A percentile compares a stretch with the other conserved stretches of the same genome.
Evolutionary conservation across 2,329 filamentous ascomycete species (phyloP).

Genomic region (Aspergillus pseudoviridinutans): DNA sequence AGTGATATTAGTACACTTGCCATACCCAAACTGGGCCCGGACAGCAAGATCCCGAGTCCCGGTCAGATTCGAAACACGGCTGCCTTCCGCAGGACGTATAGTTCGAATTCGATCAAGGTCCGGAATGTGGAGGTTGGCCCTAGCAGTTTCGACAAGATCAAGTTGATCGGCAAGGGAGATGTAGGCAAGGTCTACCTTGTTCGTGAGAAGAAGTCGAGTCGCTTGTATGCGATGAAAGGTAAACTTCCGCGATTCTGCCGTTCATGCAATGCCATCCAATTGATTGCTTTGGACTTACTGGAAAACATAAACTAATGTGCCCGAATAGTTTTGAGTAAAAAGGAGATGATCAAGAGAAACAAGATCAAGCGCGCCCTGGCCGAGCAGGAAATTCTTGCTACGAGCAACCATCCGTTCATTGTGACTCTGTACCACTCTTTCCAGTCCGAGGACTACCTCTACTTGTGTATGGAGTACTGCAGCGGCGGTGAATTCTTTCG

Average conservation of each 20-base stretch:
- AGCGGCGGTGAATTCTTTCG: slow-evolving; percentile 98
- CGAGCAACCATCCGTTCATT: slow-evolving; percentile 98
- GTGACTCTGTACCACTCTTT: slow-evolving; percentile 98
- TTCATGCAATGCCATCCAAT: too few species aligned
- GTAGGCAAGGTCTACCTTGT: slow-evolving; percentile 98
- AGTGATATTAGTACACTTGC: slow-evolving; percentile 24
- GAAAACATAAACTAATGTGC: slow-evolving; percentile 32
- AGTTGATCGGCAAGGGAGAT: slow-evolving; percentile 97
- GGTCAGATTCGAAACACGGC: slow-evolving; percentile 62
- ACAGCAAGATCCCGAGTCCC: slow-evolving; percentile 63
- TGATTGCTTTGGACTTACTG: background rate
- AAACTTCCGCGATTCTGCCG: slow-evolving; percentile 23
- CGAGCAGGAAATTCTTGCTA: slow-evolving; percentile 96
- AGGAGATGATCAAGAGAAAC: slow-evolving; percentile 99
- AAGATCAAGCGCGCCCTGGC: slow-evolving; percentile 98
- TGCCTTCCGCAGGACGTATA: slow-evolving; percentile 91
- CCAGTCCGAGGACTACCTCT: slow-evolving; percentile 97
- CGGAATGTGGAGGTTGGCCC: slow-evolving; percentile 94
- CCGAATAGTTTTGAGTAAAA: slow-evolving; percentile 83
- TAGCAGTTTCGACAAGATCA: slow-evolving; percentile 98
- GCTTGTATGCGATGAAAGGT: slow-evolving; percentile 99
- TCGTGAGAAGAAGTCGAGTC: slow-evolving; percentile 92
- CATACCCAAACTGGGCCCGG: slow-evolving; percentile 41
- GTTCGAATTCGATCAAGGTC: slow-evolving; percentile 98
- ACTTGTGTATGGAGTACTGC: slow-evolving; percentile 99